Evolutionary conservation across 805 yeast species (phyloP).

Genomic region (Saccharomycopsis malanga): DNA sequence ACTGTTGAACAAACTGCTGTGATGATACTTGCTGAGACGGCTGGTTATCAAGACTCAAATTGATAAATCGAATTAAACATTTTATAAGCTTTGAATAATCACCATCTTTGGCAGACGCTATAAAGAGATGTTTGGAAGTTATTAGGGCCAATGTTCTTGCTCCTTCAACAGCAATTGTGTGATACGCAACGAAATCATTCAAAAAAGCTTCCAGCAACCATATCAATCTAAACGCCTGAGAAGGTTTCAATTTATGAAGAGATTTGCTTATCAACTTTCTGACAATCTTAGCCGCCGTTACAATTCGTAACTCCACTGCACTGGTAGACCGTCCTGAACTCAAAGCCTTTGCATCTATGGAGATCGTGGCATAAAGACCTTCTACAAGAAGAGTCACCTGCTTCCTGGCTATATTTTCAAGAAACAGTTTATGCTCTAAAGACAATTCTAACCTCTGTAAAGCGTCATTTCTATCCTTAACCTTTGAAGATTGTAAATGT

Average conservation of each 20-base stretch:
- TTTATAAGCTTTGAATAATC: slow-evolving; percentile 7
- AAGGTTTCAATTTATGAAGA: background rate
- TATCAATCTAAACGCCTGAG: slow-evolving; percentile 1
- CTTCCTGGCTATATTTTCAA: slow-evolving; percentile 7
- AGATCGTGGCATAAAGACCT: background rate
- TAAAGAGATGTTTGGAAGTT: slow-evolving; percentile 22
- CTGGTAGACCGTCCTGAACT: slow-evolving; percentile 17
- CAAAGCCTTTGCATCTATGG: slow-evolving; percentile 2
- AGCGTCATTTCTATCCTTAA: slow-evolving; percentile 50
- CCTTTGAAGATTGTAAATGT: slow-evolving; percentile 40
- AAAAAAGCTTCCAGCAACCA: background rate
- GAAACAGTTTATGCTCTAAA: slow-evolving; percentile 13
- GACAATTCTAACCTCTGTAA: slow-evolving; percentile 33
- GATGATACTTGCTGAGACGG: too few species aligned
- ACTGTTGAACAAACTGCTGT: background rate
- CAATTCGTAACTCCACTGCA: slow-evolving; percentile 29
- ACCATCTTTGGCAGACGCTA: slow-evolving; percentile 22
- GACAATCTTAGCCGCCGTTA: slow-evolving; percentile 24
- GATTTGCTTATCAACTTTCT: background rate
- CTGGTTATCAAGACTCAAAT: too few species aligned
- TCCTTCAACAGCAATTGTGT: slow-evolving; percentile 28
- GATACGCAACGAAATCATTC: background rate
- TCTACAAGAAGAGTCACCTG: background rate
- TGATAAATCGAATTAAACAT: background rate
- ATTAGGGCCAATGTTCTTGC: slow-evolving; percentile 27